Base-by-base conservation (phyloP, 179 eudicot species). In the Beta lomatogona region DNA sequence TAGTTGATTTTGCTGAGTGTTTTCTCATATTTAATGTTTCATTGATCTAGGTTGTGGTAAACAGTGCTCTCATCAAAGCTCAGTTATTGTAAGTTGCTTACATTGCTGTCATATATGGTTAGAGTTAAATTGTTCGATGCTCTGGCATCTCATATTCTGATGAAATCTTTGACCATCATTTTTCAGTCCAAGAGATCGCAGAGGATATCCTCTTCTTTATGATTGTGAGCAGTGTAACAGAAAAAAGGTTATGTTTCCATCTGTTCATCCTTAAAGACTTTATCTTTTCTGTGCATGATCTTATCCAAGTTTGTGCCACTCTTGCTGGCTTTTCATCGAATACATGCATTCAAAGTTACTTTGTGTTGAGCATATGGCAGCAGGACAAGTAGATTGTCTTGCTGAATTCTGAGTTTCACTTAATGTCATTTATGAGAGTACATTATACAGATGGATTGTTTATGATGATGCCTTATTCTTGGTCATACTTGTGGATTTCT, bases 211-310 rank as follows among this genome's bases (percentile, higher is more conserved):
- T 45, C 85, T 84, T 76, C 71, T 86, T 55, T 87, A 46, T 77
- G 93, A 92, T 45, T 92, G 95, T 82, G 89, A 92, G 78, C 90
- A 86, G 80, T 92, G 97, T 85, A 76, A 86, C 78, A 75, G 79
- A 74, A 83, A 75, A 81, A 83, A 90, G 97, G 97, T 93, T 72
- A 53, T 50, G 50, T 18, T 79, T 79, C 77, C 71, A 48, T 71
- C 57, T 48, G 80, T 78, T 68, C 73, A 60, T 44, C 14, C 21
- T 55, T 67, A 4, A 28, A 67, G 50, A 36, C 54, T 55, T 11
- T 53, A 53, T 22, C 78, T 60, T 73, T 68, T 59, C 68, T 75
- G 64, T 76, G 36, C 59, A 80, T 31, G 61, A 58, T 19, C 22
- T 22, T 79, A 76, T 57, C 52, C 19, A 18, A 54, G 66, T 66